A percentile compares a stretch with the other conserved stretches of the same genome.
Conservation (phyloP, 2,329 filamentous ascomycete genomes). For the Aplosporella prunicola region DNA sequence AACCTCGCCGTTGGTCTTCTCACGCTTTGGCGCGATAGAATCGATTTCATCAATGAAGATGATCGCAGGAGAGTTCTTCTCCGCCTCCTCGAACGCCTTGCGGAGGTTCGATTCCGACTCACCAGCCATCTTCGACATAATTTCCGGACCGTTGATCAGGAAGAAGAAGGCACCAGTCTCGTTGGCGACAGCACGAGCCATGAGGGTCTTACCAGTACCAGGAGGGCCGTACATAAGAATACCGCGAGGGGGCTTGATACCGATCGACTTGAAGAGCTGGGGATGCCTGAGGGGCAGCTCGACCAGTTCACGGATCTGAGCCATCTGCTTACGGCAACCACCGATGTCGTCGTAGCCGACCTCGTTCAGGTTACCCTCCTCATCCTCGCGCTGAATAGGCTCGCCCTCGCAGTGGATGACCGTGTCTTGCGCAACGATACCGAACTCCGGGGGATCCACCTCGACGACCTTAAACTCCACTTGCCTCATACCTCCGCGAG, state of each 20-base stretch:
- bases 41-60: constrained; percentile 99
- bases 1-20: constrained; percentile 98
- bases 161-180: constrained; percentile 99
- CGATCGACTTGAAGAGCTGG: constrained; percentile 99
- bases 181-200: constrained; percentile 97
- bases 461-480: constrained; percentile 99
- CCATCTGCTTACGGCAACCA: constrained; percentile 99
- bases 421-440: constrained; percentile 96
- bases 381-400: constrained; percentile 93
- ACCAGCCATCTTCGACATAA: constrained; percentile 99
- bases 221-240: constrained; percentile 90
- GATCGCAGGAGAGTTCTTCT: constrained; percentile 98
- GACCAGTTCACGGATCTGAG: constrained; percentile 96
- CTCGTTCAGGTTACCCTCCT: constrained; percentile 98
- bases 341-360: constrained; percentile 99
- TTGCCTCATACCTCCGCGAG: constrained; percentile 95
- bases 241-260: constrained; percentile 98
- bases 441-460: constrained; percentile 95
- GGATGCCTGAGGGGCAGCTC: constrained; percentile 94
- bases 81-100: constrained; percentile 98
- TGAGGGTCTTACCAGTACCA: constrained; percentile 98
- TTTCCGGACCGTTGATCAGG: constrained; percentile 97
- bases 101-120: constrained; percentile 97
- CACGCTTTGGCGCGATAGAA: constrained; percentile 97
- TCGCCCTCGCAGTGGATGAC: constrained; percentile 98